Evolutionary conservation across 176 grass and related monocot genomes (phyloP).

Genomic region (Tuctoria greenei): DNA sequence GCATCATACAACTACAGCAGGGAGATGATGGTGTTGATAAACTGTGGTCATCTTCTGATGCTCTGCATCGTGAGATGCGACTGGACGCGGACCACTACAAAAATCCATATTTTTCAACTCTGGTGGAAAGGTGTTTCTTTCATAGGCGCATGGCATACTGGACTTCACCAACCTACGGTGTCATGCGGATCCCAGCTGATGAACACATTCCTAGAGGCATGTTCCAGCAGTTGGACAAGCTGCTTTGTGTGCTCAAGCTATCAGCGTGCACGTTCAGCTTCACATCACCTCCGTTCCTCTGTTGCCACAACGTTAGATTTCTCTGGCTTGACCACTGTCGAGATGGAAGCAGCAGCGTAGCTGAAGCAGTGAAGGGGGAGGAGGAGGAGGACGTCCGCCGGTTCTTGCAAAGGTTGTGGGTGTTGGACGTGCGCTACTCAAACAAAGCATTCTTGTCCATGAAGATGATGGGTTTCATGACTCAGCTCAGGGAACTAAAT

Average conservation of each 20-base stretch:
- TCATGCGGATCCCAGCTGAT: background rate
- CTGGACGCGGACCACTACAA: background rate
- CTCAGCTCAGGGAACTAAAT: constrained; percentile 20
- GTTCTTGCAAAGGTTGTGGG: background rate
- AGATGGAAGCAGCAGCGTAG: background rate
- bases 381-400: background rate
- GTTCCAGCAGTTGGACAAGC: constrained; percentile 3
- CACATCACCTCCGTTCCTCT: constrained; percentile 13
- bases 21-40: background rate
- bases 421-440: background rate
- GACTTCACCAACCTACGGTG: constrained; percentile 8
- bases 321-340: constrained; percentile 27
- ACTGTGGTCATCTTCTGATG: background rate
- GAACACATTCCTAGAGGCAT: background rate
- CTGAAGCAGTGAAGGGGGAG: background rate
- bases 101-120: background rate
- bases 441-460: background rate
- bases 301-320: constrained; percentile 31
- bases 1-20: background rate
- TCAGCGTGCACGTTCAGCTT: background rate
- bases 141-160: background rate
- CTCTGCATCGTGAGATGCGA: background rate
- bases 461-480: constrained; percentile 3
- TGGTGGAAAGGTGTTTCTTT: background rate
- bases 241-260: constrained; percentile 21